These are phyloP conservation scores for Uronychia setigera DNA, from an alignment of 73 alveolate species.

Conservation along the genomic window DNA sequence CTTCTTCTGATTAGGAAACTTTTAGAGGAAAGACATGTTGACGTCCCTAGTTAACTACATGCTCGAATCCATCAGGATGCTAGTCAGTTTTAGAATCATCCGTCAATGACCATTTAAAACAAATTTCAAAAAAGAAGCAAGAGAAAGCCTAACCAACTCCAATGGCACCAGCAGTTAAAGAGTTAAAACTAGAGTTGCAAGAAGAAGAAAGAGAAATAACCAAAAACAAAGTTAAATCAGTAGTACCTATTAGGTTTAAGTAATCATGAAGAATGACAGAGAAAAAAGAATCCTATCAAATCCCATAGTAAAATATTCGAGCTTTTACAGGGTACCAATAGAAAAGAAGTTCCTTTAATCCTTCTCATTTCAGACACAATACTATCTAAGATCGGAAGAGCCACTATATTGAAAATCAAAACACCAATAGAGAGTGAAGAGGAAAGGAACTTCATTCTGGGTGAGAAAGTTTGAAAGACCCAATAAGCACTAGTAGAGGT, in stretches of 20 bases:
- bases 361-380: neutral
- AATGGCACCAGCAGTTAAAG: neutral
- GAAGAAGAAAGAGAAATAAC: neutral
- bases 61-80: neutral
- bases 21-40: neutral
- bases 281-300: too few relatives aligned
- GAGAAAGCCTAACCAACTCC: too few relatives aligned
- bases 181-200: neutral
- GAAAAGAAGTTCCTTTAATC: neutral
- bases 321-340: neutral
- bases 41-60: neutral
- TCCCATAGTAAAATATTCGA: neutral
- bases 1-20: neutral
- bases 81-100: neutral
- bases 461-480: neutral
- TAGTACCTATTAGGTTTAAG: neutral
- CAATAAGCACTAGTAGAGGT: neutral
- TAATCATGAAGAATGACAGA: neutral
- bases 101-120: neutral
- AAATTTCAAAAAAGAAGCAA: neutral
- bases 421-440: neutral
- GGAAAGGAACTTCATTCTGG: neutral
- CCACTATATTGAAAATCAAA: too few relatives aligned
- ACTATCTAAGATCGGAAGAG: neutral
- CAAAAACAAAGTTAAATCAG: neutral